Percentiles rank a stretch among this genome's conserved stretches.
phyloP scores from a whole-genome alignment of 2,329 filamentous ascomycete genomes.

The Cercospora sp. region DNA sequence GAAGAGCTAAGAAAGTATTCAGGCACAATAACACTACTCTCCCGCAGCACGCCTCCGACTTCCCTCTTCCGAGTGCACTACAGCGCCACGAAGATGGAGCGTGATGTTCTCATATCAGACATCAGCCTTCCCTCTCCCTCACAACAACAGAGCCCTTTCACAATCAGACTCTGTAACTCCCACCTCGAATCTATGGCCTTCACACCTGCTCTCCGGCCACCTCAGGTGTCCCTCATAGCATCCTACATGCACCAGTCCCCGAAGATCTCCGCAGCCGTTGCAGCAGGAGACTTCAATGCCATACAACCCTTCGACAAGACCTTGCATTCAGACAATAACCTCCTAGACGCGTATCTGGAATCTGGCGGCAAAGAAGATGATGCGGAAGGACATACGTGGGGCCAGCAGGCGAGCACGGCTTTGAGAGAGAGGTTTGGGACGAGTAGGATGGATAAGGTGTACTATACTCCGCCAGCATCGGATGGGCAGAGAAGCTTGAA shows the following conservation, averaged over 20 bases:
- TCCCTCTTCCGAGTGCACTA: conserved; percentile 56
- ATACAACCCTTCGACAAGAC: conserved; percentile 56
- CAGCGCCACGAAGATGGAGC: conserved; percentile 49
- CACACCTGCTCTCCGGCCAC: conserved; percentile 52
- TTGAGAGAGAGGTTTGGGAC: conserved; percentile 51
- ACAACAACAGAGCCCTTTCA: conserved; percentile 11
- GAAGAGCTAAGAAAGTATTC: no score
- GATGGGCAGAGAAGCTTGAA: conserved; percentile 41
- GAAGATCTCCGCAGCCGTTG: conserved; percentile 42
- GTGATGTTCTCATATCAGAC: conserved; percentile 60
- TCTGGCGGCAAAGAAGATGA: conserved; percentile 54
- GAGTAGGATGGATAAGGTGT: conserved; percentile 58
- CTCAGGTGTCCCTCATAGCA: conserved; percentile 51
- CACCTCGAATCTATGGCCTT: conserved; percentile 59
- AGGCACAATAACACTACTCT: conserved; percentile 57
- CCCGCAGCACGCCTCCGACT: conserved; percentile 48
- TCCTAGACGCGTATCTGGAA: conserved; percentile 57
- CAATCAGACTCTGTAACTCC: conserved; percentile 56
- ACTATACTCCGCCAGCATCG: conserved; percentile 36
- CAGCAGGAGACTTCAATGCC: conserved; percentile 61
- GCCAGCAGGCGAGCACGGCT: conserved; percentile 52
- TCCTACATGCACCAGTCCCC: conserved; percentile 44
- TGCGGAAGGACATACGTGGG: conserved; percentile 60
- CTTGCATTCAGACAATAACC: conserved; percentile 50
- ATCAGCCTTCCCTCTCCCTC: conserved; percentile 42